Percentiles rank a stretch among this genome's conserved stretches.
Conservation (phyloP, 805 yeast genomes). For the Candida boleticola region DNA sequence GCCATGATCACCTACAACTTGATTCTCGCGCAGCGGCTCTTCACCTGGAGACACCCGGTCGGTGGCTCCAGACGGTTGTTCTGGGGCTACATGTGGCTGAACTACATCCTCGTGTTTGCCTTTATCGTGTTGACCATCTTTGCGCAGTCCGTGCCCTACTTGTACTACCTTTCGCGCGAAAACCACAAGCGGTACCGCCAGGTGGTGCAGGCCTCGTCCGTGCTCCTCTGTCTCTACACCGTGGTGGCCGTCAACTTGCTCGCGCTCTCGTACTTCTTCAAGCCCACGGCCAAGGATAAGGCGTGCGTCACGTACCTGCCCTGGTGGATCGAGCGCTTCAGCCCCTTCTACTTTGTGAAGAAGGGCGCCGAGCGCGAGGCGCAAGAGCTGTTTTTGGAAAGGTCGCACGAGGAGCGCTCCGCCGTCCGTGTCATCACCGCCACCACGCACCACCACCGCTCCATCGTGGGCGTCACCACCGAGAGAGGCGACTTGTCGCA, state of each 20-base stretch:
- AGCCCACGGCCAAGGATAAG: slow-evolving; percentile 20
- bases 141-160: slow-evolving; percentile 17
- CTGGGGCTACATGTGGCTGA: slow-evolving; percentile 17
- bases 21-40: slow-evolving; percentile 21
- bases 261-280: slow-evolving; percentile 17
- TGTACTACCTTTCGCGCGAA: slow-evolving; percentile 10
- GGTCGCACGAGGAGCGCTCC: slow-evolving; percentile 19
- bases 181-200: slow-evolving; percentile 12
- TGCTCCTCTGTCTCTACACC: slow-evolving; percentile 14
- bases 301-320: slow-evolving; percentile 21
- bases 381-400: slow-evolving; percentile 18
- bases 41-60: slow-evolving; percentile 26
- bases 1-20: slow-evolving; percentile 17
- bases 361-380: slow-evolving; percentile 18
- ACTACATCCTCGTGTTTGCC: slow-evolving; percentile 14
- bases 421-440: slow-evolving; percentile 23
- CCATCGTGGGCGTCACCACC: slow-evolving; percentile 26
- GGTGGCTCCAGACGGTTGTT: slow-evolving; percentile 20
- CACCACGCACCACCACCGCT: slow-evolving; percentile 20
- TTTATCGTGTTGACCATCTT: slow-evolving; percentile 15
- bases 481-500: slow-evolving; percentile 45
- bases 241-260: slow-evolving; percentile 16
- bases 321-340: slow-evolving; percentile 23
- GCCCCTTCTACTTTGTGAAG: slow-evolving; percentile 18
- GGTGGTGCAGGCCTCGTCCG: slow-evolving; percentile 18